Conservation (phyloP, 305 asterid genomes). For the Striga hermonthica region DNA sequence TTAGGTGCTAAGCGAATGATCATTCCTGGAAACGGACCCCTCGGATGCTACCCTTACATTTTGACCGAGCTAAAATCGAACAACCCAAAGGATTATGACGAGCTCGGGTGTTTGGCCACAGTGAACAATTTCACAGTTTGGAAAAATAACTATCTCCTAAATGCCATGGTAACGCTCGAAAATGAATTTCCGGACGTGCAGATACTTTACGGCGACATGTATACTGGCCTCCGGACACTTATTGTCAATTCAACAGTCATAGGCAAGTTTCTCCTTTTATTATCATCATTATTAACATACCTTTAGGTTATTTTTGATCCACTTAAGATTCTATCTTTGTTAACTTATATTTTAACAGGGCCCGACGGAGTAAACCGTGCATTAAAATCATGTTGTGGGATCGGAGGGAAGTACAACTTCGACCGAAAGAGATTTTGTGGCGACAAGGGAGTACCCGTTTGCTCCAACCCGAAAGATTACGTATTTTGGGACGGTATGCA, state of each 20-base stretch:
- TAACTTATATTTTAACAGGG: neutral
- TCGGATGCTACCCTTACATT: conserved; percentile 28
- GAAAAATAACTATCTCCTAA: neutral
- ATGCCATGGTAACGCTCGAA: neutral
- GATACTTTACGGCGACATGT: neutral
- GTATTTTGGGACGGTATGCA: conserved; percentile 10
- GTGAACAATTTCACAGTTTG: conserved; percentile 5
- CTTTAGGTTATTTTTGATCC: neutral
- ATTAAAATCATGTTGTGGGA: neutral
- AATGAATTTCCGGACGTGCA: neutral
- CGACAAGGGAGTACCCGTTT: neutral
- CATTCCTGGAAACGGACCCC: conserved; percentile 16
- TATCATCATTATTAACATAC: no score
- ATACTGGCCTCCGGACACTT: neutral
- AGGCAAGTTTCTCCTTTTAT: neutral
- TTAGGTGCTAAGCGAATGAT: conserved; percentile 3
- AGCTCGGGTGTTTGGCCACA: conserved; percentile 11
- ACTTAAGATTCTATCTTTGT: neutral
- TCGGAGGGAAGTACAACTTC: conserved; percentile 9
- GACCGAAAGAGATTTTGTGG: conserved; percentile 7
- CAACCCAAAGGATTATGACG: neutral
- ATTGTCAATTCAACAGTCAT: neutral
- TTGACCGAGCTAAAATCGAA: neutral
- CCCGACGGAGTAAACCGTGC: conserved; percentile 1
- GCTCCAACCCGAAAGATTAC: conserved; percentile 5